Base-by-base conservation (phyloP, 768 basidiomycete genomes). In the Cubamyces lactineus region DNA sequence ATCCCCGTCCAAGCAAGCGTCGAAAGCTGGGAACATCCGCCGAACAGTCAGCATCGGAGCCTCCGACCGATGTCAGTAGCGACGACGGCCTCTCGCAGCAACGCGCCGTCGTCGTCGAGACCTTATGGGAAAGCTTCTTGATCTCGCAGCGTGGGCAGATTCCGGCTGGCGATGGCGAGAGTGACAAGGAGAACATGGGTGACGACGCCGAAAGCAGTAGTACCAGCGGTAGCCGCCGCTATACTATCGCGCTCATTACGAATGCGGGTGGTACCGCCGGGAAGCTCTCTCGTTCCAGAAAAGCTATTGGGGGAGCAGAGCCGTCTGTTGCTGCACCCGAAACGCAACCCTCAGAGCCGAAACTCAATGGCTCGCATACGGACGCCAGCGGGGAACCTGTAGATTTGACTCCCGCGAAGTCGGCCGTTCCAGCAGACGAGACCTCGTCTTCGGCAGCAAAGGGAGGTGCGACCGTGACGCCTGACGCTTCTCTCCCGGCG, bases 91-190 rank as follows among this genome's bases (percentile, higher is more conserved):
- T 42, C 17, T 51, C 47, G 19, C 43, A 57, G 28, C 62, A 55
- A 24, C 67, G 69, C 13, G 68, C 62, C 2, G 65, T 74, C 30
- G 65, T 73, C 56, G 66, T 74, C 46, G 72, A 75, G 57, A 75
- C 74, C 5, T 48, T 64, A 2, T 64, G 64, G 19, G 73, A 75
- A 57, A 66, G 67, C 52, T 75, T 74, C 69, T 55, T 73, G 21
- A 55, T 74, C 47, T 59, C 64, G 5, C 69, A 63, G 34, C 66
- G 63, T 17, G 57, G 62, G 26, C 53, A 58, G 61, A 49, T 64
- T 13, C 62, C 59, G 38, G 48, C 64, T 30, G 48, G 54, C 12
- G 63, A 58, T 6, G 57, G 56, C 15, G 65, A 57, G 23, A 50
- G 51, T 39, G 65, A 58, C 26, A 61, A 61, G 41, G 65, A 63